Percentiles rank a stretch among this genome's conserved stretches.
These are phyloP conservation scores for Rhynchosporium agropyri DNA, from an alignment of 2,329 filamentous ascomycete genomes.

Conservation along the genomic window DNA sequence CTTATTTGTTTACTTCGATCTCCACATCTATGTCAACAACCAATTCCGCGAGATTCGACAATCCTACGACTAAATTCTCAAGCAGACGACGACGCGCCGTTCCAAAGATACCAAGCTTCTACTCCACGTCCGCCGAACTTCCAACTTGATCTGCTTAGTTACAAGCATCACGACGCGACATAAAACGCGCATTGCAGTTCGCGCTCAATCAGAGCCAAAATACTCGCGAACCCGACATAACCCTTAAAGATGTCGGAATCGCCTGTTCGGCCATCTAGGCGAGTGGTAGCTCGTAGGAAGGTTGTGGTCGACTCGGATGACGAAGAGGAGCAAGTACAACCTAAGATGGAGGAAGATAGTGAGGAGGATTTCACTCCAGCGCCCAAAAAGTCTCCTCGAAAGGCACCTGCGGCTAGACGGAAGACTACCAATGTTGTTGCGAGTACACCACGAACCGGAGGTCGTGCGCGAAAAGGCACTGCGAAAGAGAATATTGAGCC, in stretches of 20 bases:
- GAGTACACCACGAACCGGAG: constrained; percentile 34
- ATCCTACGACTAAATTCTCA: constrained; percentile 13
- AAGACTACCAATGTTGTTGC: constrained; percentile 45
- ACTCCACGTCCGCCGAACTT: too few relatives aligned
- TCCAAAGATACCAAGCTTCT: background rate
- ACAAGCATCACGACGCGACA: background rate
- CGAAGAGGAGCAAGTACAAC: constrained; percentile 72
- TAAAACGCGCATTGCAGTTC: background rate
- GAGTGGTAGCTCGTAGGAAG: constrained; percentile 66
- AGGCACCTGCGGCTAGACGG: constrained; percentile 55
- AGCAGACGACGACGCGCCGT: constrained; percentile 28
- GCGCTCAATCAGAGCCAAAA: background rate
- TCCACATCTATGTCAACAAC: constrained; percentile 8
- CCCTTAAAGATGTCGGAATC: constrained; percentile 38
- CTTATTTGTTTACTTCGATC: constrained; percentile 20
- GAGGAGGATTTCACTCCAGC: constrained; percentile 81
- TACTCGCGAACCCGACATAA: background rate
- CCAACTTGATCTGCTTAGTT: background rate
- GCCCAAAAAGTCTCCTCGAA: constrained; percentile 55
- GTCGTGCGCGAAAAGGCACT: constrained; percentile 48
- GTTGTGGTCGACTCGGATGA: constrained; percentile 74
- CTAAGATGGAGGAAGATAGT: constrained; percentile 61
- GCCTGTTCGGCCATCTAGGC: constrained; percentile 59
- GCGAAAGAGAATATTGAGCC: constrained; percentile 57
- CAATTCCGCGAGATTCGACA: constrained; percentile 22